These are phyloP conservation scores for Silene latifolia DNA, from an alignment of 148 eudicot species.

Conservation along the genomic window DNA sequence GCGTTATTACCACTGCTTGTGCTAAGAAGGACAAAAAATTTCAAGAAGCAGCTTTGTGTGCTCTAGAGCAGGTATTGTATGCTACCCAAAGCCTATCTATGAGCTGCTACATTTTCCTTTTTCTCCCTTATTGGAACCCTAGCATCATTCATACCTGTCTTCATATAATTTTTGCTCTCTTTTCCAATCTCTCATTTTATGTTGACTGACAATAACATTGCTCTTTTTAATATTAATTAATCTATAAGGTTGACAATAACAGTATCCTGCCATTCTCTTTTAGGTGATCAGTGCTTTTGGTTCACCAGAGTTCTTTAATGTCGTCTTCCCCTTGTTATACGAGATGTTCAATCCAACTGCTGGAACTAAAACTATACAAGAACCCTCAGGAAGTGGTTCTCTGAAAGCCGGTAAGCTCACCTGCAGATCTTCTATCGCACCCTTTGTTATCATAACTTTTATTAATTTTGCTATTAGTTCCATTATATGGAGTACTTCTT, in stretches of 20 bases:
- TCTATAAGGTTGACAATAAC: not conserved
- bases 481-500: not conserved
- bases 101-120: not conserved
- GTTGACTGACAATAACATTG: not conserved
- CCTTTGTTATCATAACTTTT: not conserved
- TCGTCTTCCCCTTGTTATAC: conserved; percentile 57
- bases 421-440: not conserved
- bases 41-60: conserved; percentile 79
- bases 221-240: not conserved
- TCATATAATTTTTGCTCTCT: not conserved
- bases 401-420: conserved; percentile 55
- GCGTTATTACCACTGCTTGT: conserved; percentile 68
- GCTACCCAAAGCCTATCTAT: not conserved
- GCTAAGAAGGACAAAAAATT: conserved; percentile 72
- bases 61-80: conserved; percentile 70
- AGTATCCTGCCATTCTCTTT: conserved; percentile 14
- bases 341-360: conserved; percentile 56
- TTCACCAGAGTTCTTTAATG: conserved; percentile 55
- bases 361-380: conserved; percentile 31
- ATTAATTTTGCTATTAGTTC: not conserved
- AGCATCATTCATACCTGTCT: not conserved
- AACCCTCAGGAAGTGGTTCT: conserved; percentile 36
- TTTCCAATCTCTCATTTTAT: not conserved
- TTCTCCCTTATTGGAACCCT: not conserved
- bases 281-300: conserved; percentile 82